Percentiles rank a stretch among this genome's conserved stretches.
Conservation (phyloP, 169 alveolate genomes). For the Cyclospora cayetanensis region DNA sequence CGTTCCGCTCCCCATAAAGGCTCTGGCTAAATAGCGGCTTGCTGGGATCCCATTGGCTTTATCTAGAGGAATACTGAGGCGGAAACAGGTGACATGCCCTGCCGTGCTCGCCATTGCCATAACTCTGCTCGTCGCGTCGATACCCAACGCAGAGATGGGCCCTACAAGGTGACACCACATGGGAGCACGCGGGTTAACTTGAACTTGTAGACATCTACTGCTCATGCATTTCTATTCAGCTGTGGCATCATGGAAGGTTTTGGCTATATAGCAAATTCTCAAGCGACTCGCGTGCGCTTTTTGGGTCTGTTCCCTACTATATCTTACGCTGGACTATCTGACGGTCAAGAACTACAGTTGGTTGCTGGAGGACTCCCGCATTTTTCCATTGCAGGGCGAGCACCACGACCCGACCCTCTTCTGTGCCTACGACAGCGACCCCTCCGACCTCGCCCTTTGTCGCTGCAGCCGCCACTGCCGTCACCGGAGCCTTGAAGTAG, state of each 20-base stretch:
- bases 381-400: constrained; percentile 2
- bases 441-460: neutral
- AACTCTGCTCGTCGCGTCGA: neutral
- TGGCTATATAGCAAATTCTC: neutral
- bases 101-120: constrained; percentile 30
- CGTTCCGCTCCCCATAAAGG: constrained; percentile 8
- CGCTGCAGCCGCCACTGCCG: constrained; percentile 44
- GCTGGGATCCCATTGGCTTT: neutral
- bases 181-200: too few relatives aligned
- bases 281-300: neutral
- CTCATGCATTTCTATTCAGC: too few relatives aligned
- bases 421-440: constrained; percentile 32
- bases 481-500: constrained; percentile 39
- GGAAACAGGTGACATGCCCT: constrained; percentile 31
- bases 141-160: constrained; percentile 9
- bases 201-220: too few relatives aligned
- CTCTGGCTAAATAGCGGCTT: neutral
- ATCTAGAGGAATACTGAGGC: neutral
- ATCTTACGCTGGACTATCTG: neutral
- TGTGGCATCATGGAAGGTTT: neutral
- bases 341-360: neutral
- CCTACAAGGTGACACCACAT: neutral
- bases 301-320: neutral
- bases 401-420: constrained; percentile 12
- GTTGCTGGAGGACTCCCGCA: neutral